Conservation (phyloP, 2,329 filamentous ascomycete species). For the Cadophora sp. region DNA sequence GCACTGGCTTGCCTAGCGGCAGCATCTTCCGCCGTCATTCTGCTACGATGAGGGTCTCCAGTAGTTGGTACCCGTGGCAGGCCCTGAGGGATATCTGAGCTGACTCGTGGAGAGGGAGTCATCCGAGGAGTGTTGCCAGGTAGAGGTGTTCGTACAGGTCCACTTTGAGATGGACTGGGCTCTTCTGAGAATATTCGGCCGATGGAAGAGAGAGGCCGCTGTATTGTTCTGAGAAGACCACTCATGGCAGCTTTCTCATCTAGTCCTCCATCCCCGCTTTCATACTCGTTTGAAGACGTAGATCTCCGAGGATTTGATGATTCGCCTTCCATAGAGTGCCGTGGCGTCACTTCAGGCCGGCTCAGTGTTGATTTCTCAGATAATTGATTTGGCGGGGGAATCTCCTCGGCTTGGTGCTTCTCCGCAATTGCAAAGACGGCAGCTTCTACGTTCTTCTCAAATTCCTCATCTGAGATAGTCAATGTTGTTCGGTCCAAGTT, state of each 20-base stretch:
- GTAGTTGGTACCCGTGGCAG: constrained; percentile 34
- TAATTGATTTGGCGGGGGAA: constrained; percentile 45
- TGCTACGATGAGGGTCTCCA: constrained; percentile 31
- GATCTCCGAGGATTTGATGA: constrained; percentile 62
- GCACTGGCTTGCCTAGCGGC: constrained; percentile 90
- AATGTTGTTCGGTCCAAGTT: constrained; percentile 92
- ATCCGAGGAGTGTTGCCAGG: constrained; percentile 50
- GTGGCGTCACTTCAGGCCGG: constrained; percentile 62
- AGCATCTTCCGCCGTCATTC: constrained; percentile 79
- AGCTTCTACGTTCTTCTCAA: constrained; percentile 94
- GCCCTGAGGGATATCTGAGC: constrained; percentile 35
- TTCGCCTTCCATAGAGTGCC: constrained; percentile 65
- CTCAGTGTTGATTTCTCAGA: constrained; percentile 56
- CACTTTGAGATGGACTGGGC: constrained; percentile 35
- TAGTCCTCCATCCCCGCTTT: constrained; percentile 53
- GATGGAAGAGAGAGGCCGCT: constrained; percentile 88
- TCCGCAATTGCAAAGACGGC: constrained; percentile 96
- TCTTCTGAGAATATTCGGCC: constrained; percentile 92
- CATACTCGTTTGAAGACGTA: constrained; percentile 59
- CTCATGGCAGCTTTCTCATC: constrained; percentile 84
- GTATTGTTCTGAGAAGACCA: constrained; percentile 87
- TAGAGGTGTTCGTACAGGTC: constrained; percentile 52
- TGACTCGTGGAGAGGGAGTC: constrained; percentile 41
- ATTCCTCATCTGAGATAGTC: constrained; percentile 93
- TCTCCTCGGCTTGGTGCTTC: constrained; percentile 71